Evolutionary conservation across 176 grass and related monocot species (phyloP).

Genomic region (Hordeum vulgare): DNA sequence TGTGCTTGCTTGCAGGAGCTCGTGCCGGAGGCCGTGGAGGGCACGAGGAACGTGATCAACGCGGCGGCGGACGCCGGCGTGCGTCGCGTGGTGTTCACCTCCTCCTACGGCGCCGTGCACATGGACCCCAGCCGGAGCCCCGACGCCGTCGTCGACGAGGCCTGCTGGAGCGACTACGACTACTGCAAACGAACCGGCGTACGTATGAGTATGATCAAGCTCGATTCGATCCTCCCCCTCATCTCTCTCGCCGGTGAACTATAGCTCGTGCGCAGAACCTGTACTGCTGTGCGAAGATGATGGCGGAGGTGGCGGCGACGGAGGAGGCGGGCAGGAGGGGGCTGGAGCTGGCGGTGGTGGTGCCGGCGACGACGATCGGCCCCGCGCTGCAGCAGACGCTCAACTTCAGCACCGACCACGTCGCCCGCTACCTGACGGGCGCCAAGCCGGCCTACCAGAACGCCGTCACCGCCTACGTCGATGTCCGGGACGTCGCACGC

Average conservation of each 20-base stretch:
- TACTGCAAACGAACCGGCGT: constrained; percentile 37
- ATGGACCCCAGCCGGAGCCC: constrained; percentile 56
- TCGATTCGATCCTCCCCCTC: too few relatives aligned
- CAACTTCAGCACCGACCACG: constrained; percentile 36
- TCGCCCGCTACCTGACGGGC: constrained; percentile 34
- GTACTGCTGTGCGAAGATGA: constrained; percentile 52
- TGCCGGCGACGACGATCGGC: constrained; percentile 9
- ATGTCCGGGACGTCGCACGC: constrained; percentile 40
- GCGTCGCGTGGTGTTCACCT: constrained; percentile 38
- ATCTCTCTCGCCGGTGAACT: not conserved
- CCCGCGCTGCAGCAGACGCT: constrained; percentile 36
- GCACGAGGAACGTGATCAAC: constrained; percentile 33
- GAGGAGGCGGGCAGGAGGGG: constrained; percentile 18
- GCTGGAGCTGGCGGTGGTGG: constrained; percentile 37
- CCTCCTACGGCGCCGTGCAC: constrained; percentile 51
- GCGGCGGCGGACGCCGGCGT: constrained; percentile 25
- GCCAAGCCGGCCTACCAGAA: constrained; percentile 25
- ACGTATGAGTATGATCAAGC: not conserved
- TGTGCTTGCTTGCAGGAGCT: not conserved
- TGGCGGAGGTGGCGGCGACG: constrained; percentile 33
- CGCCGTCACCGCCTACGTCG: constrained; percentile 39
- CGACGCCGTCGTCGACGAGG: constrained; percentile 45
- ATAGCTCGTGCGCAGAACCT: constrained; percentile 19
- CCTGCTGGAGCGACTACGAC: constrained; percentile 50
- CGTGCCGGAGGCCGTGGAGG: constrained; percentile 7